A percentile compares a stretch with the other conserved stretches of the same genome.
Conservation (phyloP, 306 rosid genomes). For the Prunus dulcis region DNA sequence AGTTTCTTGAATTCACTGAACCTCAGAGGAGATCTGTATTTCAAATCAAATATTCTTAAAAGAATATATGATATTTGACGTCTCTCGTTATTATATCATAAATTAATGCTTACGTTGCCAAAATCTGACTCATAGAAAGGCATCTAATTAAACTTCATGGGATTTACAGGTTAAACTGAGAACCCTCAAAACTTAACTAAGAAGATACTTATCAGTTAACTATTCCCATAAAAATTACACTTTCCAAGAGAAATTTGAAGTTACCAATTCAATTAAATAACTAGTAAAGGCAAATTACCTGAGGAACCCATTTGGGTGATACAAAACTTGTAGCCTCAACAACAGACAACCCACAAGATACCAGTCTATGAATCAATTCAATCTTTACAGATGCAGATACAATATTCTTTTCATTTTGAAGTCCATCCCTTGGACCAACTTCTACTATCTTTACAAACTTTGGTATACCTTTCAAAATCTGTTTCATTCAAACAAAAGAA, state of each 20-base stretch:
- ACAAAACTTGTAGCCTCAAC: conserved; percentile 95
- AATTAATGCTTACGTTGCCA: background rate
- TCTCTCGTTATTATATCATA: background rate
- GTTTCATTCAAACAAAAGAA: conserved; percentile 11
- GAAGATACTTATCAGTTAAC: background rate
- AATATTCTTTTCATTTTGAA: conserved; percentile 80
- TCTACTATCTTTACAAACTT: conserved; percentile 85
- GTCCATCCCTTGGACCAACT: conserved; percentile 98
- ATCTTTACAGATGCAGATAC: conserved; percentile 69
- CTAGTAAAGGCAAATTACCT: conserved; percentile 40
- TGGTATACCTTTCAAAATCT: conserved; percentile 62
- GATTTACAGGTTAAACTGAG: background rate
- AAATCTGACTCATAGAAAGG: background rate
- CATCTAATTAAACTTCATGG: background rate
- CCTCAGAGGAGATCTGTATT: background rate
- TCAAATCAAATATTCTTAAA: background rate
- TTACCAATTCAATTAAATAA: conserved; percentile 3
- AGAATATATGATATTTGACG: too few relatives aligned
- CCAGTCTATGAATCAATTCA: conserved; percentile 71
- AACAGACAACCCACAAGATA: conserved; percentile 71
- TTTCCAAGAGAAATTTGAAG: background rate
- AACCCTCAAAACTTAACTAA: background rate
- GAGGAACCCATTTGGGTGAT: conserved; percentile 97
- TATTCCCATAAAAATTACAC: background rate
- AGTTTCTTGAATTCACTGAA: background rate